Conservation (phyloP, 23 red algal genomes). For the Porphyridium purpureum region DNA sequence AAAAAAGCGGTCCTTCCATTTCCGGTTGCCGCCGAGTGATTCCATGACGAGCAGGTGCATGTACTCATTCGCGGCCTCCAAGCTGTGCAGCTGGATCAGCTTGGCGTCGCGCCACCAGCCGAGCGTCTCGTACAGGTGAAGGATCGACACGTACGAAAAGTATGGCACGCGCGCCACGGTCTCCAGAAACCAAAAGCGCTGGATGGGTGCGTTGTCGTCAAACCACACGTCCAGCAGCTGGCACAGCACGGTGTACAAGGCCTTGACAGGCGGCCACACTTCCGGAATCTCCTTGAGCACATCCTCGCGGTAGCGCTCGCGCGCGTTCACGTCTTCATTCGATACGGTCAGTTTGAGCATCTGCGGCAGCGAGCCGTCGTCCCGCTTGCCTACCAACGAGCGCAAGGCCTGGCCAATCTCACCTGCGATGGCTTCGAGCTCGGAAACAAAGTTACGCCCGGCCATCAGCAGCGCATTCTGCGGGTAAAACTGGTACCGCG, state of each 20-base stretch:
- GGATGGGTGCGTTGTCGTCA: slow-evolving; percentile 29
- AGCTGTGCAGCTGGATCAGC: slow-evolving; percentile 72
- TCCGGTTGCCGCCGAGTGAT: slow-evolving; percentile 56
- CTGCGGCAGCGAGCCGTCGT: too few species aligned
- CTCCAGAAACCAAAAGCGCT: slow-evolving; percentile 88
- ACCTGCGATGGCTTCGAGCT: too few species aligned
- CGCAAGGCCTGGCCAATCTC: too few species aligned
- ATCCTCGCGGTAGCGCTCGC: slow-evolving; percentile 27
- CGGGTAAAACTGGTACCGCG: too few species aligned
- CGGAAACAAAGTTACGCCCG: too few species aligned
- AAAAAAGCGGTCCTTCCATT: slow-evolving; percentile 85
- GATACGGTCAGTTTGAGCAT: slow-evolving; percentile 28
- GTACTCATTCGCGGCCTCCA: slow-evolving; percentile 64
- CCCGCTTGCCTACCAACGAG: too few species aligned
- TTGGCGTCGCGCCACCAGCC: slow-evolving; percentile 68
- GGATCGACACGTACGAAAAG: slow-evolving; percentile 80
- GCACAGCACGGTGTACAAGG: slow-evolving; percentile 27
- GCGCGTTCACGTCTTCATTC: slow-evolving; percentile 16
- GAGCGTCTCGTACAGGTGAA: slow-evolving; percentile 84
- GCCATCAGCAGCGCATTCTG: too few species aligned
- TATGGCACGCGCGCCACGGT: slow-evolving; percentile 94
- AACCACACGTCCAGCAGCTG: slow-evolving; percentile 35
- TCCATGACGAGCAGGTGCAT: slow-evolving; percentile 86
- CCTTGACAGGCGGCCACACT: slow-evolving; percentile 13
- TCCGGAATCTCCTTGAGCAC: not conserved